Evolutionary conservation across 2,329 filamentous ascomycete genomes (phyloP).

Genomic region (Gliomastix tumulicola): DNA sequence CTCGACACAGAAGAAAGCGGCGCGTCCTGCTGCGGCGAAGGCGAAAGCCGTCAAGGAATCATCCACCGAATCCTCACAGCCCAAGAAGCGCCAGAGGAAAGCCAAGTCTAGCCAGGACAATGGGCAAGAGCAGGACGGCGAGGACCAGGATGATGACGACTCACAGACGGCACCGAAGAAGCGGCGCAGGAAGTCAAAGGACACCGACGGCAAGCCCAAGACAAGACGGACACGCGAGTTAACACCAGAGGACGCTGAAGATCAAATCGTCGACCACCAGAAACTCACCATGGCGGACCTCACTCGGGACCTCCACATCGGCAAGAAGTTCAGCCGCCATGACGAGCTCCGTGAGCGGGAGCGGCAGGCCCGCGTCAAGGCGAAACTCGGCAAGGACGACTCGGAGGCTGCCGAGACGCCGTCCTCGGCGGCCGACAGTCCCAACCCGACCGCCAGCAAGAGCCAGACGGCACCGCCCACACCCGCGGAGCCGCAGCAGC

Average conservation of each 20-base stretch:
- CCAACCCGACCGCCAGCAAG: background rate
- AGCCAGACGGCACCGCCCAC: slow-evolving; percentile 16
- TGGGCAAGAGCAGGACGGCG: background rate
- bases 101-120: slow-evolving; percentile 3
- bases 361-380: slow-evolving; percentile 29
- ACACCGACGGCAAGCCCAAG: too few relatives aligned
- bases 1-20: too few relatives aligned
- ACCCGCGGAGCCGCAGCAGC: slow-evolving; percentile 13
- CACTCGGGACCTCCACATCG: slow-evolving; percentile 61
- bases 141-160: background rate
- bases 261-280: slow-evolving; percentile 55
- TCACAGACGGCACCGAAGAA: slow-evolving; percentile 1
- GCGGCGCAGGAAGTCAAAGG: slow-evolving; percentile 3
- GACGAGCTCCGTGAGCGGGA: slow-evolving; percentile 65
- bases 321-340: slow-evolving; percentile 69
- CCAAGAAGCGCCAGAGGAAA: slow-evolving; percentile 21
- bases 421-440: slow-evolving; percentile 6
- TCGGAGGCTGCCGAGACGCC: slow-evolving; percentile 5
- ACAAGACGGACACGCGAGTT: slow-evolving; percentile 16
- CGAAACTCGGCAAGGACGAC: slow-evolving; percentile 16
- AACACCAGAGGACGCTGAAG: slow-evolving; percentile 59
- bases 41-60: too few relatives aligned
- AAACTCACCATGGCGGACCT: slow-evolving; percentile 67
- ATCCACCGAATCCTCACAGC: too few relatives aligned
- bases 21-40: too few relatives aligned